phyloP scores from a whole-genome alignment of 2,329 filamentous ascomycete genomes.

The Alternaria incomplexa region DNA sequence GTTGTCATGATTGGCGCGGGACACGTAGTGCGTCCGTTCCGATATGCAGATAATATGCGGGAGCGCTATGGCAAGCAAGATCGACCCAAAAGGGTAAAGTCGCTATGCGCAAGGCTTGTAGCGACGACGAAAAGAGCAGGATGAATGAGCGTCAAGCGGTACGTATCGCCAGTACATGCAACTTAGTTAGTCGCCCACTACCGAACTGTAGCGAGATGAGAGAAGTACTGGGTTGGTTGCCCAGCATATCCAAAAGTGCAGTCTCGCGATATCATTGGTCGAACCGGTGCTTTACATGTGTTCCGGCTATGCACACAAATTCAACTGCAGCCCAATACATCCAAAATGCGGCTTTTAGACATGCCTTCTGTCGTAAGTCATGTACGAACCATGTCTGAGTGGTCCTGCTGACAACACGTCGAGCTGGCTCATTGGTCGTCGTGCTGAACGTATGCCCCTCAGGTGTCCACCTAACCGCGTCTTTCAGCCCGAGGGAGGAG shows the following conservation, averaged over 20 bases:
- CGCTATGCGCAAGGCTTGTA: constrained; percentile 22
- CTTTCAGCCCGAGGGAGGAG: constrained; percentile 21
- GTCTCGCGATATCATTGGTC: constrained; percentile 40
- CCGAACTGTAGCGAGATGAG: constrained; percentile 26
- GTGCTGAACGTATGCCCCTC: constrained; percentile 17
- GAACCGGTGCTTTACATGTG: constrained; percentile 33
- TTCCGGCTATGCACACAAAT: constrained; percentile 43
- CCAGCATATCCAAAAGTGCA: constrained; percentile 24
- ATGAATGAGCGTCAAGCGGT: constrained; percentile 27
- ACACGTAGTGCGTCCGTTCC: constrained; percentile 24
- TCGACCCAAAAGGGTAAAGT: constrained; percentile 23
- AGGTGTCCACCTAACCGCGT: constrained; percentile 23
- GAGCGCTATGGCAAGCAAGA: constrained; percentile 37
- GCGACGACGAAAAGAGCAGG: constrained; percentile 12
- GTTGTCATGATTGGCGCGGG: constrained; percentile 23
- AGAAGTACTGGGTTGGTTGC: constrained; percentile 25
- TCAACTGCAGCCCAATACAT: constrained; percentile 42
- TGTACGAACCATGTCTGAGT: constrained; percentile 24
- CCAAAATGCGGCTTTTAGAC: constrained; percentile 18
- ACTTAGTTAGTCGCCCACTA: constrained; percentile 24
- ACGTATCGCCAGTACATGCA: constrained; percentile 23
- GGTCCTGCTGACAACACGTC: constrained; percentile 28
- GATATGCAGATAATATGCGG: constrained; percentile 36
- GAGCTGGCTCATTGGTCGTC: constrained; percentile 35
- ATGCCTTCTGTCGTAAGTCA: constrained; percentile 24